Percentiles rank a stretch among this genome's conserved stretches.
These are phyloP conservation scores for Lunularia cruciata DNA, from an alignment of 225 moss, liverwort and hornwort species.

Conservation along the genomic window DNA sequence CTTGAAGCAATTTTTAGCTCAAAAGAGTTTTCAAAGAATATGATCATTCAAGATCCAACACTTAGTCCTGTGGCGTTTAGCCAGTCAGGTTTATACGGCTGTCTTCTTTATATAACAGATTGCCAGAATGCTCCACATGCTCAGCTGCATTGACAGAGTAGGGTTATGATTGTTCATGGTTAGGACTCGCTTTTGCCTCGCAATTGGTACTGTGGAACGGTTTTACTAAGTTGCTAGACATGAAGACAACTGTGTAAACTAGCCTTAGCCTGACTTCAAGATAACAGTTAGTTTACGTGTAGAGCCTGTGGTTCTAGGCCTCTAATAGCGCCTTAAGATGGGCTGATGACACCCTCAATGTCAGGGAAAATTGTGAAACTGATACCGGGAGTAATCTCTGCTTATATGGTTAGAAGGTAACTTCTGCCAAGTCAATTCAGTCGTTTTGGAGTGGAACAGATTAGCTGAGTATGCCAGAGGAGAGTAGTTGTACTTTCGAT, in stretches of 20 bases:
- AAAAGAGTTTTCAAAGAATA: background rate
- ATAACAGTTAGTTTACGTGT: background rate
- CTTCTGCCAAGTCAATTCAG: background rate
- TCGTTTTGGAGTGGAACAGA: background rate
- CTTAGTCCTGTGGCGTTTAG: background rate
- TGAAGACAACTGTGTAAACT: background rate
- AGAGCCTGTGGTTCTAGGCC: background rate
- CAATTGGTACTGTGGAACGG: background rate
- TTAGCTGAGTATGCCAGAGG: background rate
- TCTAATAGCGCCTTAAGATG: background rate
- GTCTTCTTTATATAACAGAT: background rate
- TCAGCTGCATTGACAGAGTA: background rate
- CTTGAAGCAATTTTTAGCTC: background rate
- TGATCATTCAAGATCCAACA: no score
- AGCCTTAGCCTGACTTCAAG: background rate
- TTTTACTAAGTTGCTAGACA: background rate
- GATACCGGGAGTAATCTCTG: background rate
- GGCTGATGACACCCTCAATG: conserved; percentile 1
- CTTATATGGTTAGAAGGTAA: background rate
- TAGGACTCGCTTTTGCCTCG: conserved; percentile 2
- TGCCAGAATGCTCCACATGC: background rate
- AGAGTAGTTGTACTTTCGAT: conserved; percentile 2
- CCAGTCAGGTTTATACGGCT: background rate
- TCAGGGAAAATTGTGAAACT: background rate
- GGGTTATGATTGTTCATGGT: background rate